phyloP scores from a whole-genome alignment of 371 early-diverging fungal genomes.

The Synchytrium microbalum region DNA sequence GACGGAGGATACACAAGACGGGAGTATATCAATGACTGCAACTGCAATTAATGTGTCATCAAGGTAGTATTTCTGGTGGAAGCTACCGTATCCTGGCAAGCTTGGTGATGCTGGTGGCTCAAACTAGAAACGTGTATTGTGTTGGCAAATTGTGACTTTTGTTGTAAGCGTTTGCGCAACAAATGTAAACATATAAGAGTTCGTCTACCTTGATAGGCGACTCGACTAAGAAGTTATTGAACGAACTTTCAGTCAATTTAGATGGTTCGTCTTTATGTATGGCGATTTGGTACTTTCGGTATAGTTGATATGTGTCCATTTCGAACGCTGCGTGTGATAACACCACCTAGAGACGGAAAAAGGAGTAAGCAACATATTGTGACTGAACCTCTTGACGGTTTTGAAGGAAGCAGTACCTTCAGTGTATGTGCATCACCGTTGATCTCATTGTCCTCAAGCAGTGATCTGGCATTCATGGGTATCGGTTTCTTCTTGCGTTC shows the following conservation, averaged over 20 bases:
- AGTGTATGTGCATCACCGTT: background rate
- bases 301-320: constrained; percentile 67
- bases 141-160: constrained; percentile 6
- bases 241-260: constrained; percentile 44
- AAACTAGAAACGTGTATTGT: background rate
- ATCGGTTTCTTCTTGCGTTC: background rate
- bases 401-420: too few species aligned
- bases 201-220: constrained; percentile 67
- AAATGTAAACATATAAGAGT: constrained; percentile 19
- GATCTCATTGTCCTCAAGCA: background rate
- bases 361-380: too few species aligned
- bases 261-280: constrained; percentile 68
- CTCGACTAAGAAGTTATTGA: constrained; percentile 64
- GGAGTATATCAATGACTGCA: constrained; percentile 85
- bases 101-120: constrained; percentile 4
- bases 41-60: constrained; percentile 72
- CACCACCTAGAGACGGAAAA: constrained; percentile 13
- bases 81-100: constrained; percentile 59
- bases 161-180: background rate
- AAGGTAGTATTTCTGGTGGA: constrained; percentile 77
- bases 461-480: constrained; percentile 12
- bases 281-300: constrained; percentile 64
- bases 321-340: constrained; percentile 58
- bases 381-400: too few species aligned
- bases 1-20: constrained; percentile 80